A percentile compares a stretch with the other conserved stretches of the same genome.
Evolutionary conservation across 352 stramenopile species (phyloP).

Genomic region (Globisporangium nodosum): DNA sequence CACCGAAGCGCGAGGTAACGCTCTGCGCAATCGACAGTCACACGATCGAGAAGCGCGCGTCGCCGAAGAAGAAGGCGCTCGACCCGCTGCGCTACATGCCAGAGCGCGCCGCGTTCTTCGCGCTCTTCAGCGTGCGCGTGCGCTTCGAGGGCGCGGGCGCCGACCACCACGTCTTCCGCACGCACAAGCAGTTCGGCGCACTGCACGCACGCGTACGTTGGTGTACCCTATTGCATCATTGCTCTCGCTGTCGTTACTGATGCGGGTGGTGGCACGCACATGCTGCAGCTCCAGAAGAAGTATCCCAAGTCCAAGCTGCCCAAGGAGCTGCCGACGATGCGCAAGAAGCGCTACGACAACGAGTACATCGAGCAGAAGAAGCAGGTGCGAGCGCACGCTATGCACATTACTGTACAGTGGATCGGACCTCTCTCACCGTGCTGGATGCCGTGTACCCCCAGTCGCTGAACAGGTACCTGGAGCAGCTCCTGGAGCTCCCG

Average conservation of each 20-base stretch:
- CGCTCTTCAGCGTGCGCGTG: constrained; percentile 50
- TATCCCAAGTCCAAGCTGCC: constrained; percentile 67
- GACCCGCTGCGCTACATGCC: constrained; percentile 67
- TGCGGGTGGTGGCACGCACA: neutral
- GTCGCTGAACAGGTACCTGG: constrained; percentile 56
- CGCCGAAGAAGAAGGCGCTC: constrained; percentile 63
- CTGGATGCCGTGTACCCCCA: constrained; percentile 1
- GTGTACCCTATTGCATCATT: no score
- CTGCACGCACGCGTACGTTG: constrained; percentile 40
- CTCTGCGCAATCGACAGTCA: constrained; percentile 48
- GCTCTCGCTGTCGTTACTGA: no score
- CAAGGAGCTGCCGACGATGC: constrained; percentile 54
- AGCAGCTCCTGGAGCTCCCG: constrained; percentile 38
- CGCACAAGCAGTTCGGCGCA: constrained; percentile 56
- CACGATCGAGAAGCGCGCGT: constrained; percentile 60
- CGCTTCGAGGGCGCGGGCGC: constrained; percentile 33
- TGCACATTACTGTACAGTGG: no score
- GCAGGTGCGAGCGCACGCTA: constrained; percentile 9
- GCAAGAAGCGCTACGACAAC: constrained; percentile 68
- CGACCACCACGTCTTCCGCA: constrained; percentile 52
- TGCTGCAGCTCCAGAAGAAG: constrained; percentile 52
- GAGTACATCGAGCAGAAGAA: constrained; percentile 75
- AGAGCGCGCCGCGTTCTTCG: constrained; percentile 41
- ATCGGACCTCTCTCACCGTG: neutral
- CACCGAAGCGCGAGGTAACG: constrained; percentile 5